Base-by-base conservation (phyloP, 495 filamentous ascomycete genomes). In the Penicilliopsis zonata region DNA sequence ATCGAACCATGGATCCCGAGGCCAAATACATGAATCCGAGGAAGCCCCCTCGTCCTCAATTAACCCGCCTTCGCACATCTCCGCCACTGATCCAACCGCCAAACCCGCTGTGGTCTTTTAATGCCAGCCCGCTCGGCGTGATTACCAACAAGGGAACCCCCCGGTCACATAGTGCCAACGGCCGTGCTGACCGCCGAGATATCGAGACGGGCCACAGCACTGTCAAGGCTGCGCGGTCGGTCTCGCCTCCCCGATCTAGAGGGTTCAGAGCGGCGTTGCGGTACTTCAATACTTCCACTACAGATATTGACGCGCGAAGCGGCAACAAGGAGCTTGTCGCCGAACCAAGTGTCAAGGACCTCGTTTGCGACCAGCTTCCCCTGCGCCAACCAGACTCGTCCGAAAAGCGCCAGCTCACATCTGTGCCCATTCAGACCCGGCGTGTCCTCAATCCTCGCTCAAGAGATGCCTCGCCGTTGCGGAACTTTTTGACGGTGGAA, bases 1-100 rank as follows among this genome's bases (percentile, higher is more conserved):
- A 70, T 38, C 78, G 72, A 44, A 88, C 83, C 0, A 76, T 87
- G 70, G 74, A 87, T 41, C 84, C 84, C 0, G 61, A 67, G 12
- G 80, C 83, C 59, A 85, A 78, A 42, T 92, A 74, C 33, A 60
- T 78, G 47, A 70, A 75, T 18, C 81, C 80, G 14, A 65, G 74
- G 27, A 65, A 72, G n/a, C 69, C 76, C 3, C 67, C 76, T 0
- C 65, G 69, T 26, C 67, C 65, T 5, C 50, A 49, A 5, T 50
- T 61, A 31, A 41, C 52, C 8, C 69, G 74, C 14, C 44, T 74
- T 9, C 67, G 67, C 14, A 77, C 76, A 5, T 69, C 78, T 18
- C 66, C 67, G n/a, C 56, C 59, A 30, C 49, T 55, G n/a, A 54
- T 59, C 24, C 59, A 63, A 5, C 65, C 58, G 13, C 46, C 38